Conservation (phyloP, 495 filamentous ascomycete genomes). For the Xylaria acuta region DNA sequence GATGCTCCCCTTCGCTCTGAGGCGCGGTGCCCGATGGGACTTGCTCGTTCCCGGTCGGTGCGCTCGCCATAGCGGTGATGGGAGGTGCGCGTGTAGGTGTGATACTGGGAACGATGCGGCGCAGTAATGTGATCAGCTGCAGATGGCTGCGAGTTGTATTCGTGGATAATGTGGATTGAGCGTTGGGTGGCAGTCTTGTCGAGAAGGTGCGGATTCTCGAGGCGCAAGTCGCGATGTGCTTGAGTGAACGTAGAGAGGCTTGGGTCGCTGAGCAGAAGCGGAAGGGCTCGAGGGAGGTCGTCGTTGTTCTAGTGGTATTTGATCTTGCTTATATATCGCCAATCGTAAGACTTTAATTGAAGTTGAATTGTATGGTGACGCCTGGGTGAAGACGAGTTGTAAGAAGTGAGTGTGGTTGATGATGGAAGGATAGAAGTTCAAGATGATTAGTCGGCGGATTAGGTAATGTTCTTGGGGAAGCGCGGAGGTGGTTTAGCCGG, state of each 20-base stretch:
- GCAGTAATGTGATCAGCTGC: background rate
- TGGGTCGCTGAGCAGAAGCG: background rate
- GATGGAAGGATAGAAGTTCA: slow-evolving; percentile 22
- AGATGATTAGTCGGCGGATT: slow-evolving; percentile 22
- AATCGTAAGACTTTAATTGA: background rate
- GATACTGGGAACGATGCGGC: background rate
- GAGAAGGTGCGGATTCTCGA: background rate
- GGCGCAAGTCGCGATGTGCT: slow-evolving; percentile 10
- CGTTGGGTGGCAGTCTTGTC: background rate
- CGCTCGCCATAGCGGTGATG: slow-evolving; percentile 35
- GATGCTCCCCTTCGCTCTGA: slow-evolving; percentile 33
- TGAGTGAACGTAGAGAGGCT: background rate
- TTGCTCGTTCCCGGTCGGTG: slow-evolving; percentile 40
- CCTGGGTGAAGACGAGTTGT: slow-evolving; percentile 7
- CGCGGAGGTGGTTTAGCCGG: background rate
- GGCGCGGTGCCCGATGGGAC: slow-evolving; percentile 32
- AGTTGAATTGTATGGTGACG: background rate
- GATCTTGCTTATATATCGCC: background rate
- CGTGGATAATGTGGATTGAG: background rate
- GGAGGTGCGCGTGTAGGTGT: background rate
- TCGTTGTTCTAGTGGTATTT: background rate
- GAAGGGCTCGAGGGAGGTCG: background rate
- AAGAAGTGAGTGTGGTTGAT: slow-evolving; percentile 16
- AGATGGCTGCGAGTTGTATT: background rate
- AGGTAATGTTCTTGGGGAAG: slow-evolving; percentile 4